phyloP scores from a whole-genome alignment of 2,329 filamentous ascomycete species.

The Cladosporium oxysporum region DNA sequence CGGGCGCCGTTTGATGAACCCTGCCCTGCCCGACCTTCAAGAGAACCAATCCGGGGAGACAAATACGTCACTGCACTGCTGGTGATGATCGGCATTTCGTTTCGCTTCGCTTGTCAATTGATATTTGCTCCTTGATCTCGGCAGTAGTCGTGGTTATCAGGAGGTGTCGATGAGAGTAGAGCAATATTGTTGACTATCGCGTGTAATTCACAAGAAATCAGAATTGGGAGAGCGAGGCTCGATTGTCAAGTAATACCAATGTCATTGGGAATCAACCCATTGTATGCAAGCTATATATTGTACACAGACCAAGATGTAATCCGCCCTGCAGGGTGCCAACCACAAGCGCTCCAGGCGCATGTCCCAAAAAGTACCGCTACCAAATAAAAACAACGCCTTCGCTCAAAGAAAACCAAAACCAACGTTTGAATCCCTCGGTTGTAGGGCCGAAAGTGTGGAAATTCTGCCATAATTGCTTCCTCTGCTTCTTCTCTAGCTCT shows the following conservation, averaged over 20 bases:
- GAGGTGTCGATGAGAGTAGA: background rate
- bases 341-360: slow-evolving; percentile 10
- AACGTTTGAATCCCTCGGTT: background rate
- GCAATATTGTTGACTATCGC: background rate
- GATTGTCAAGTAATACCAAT: background rate
- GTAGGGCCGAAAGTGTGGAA: background rate
- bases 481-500: background rate
- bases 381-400: slow-evolving; percentile 15
- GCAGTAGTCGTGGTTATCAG: background rate
- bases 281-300: background rate
- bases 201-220: background rate
- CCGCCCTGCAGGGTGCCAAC: background rate
- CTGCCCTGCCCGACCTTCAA: background rate
- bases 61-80: background rate
- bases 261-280: background rate
- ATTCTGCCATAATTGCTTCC: background rate
- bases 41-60: background rate
- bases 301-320: background rate
- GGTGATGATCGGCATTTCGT: background rate
- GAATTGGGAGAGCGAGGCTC: background rate
- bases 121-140: background rate
- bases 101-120: background rate
- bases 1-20: slow-evolving; percentile 4
- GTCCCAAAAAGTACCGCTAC: background rate
- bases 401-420: background rate